A percentile compares a stretch with the other conserved stretches of the same genome.
Evolutionary conservation across 768 basidiomycete species (phyloP).

Genomic region (Aureoboletus auriporus): DNA sequence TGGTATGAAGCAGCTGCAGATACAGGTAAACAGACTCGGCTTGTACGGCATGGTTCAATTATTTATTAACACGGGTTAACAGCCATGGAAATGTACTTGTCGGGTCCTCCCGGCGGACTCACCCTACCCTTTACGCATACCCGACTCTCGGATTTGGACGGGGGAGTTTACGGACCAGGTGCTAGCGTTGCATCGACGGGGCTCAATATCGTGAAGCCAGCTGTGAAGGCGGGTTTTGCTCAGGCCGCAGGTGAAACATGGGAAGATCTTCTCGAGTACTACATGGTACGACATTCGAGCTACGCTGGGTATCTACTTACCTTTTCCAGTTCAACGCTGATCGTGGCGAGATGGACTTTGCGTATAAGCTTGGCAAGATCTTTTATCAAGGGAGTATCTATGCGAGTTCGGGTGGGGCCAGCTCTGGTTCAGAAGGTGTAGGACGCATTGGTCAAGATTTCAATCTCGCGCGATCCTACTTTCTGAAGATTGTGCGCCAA

Average conservation of each 20-base stretch:
- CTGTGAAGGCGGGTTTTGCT: conserved; percentile 79
- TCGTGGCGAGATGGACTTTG: conserved; percentile 83
- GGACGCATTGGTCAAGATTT: conserved; percentile 84
- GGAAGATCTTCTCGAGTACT: conserved; percentile 91
- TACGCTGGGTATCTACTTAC: neutral
- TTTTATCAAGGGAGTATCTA: conserved; percentile 97
- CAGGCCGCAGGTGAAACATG: conserved; percentile 90
- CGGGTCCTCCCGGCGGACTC: conserved; percentile 88
- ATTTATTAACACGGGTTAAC: conserved; percentile 1
- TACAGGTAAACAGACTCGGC: conserved; percentile 52
- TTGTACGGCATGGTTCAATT: neutral
- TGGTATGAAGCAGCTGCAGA: conserved; percentile 93
- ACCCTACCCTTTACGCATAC: conserved; percentile 81
- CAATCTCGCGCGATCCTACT: conserved; percentile 74
- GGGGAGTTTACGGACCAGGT: conserved; percentile 93
- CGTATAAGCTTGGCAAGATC: conserved; percentile 90
- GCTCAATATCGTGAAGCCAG: conserved; percentile 61
- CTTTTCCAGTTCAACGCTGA: conserved; percentile 86
- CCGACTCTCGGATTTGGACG: conserved; percentile 81
- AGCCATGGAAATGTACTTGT: conserved; percentile 79
- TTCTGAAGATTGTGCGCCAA: conserved; percentile 74
- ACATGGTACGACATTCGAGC: conserved; percentile 50
- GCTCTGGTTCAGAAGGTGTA: conserved; percentile 88
- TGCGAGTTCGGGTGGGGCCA: conserved; percentile 68
- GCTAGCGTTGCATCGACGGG: conserved; percentile 93